Base-by-base conservation (phyloP, 495 filamentous ascomycete genomes). In the Penicillium malachiteum region DNA sequence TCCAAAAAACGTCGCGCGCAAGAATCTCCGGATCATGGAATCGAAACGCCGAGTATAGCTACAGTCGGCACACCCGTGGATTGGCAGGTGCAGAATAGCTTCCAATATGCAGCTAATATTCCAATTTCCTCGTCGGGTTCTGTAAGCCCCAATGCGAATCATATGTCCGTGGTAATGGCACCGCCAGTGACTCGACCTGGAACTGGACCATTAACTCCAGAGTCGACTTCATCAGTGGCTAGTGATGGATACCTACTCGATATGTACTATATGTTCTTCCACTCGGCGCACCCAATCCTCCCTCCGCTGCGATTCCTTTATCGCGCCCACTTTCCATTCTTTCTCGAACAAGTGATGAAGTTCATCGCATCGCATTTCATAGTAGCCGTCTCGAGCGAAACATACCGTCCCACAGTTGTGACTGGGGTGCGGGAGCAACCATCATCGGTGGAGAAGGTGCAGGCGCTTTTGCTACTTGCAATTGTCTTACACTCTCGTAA, bases 401-500 rank as follows among this genome's bases (percentile, higher is more conserved):
- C 60, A 11, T 78, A 78, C 52, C 71, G 76, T 31, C 72, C 70
- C 3, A 68, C 59, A 5, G 70, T 76, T 1, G 64, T 75, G 46
- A 35, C 66, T 30, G 58, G 52, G 18, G 73, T 77, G 6, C 60
- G 60, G 49, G 68, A 73, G 8, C 73, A 77, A 49, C 56, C 64
- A n/a, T 26, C 54, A 7, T 59, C 66, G 2, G 54, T 74, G 1
- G 74, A 78, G 46, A 78, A 77, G 52, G 82, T 95, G 3, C 92
- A 96, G 70, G 87, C 90, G 0, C 76, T 92, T 58, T 67, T 96
- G 44, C 74, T 96, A 12, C 78, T 90, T 38, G 81, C 91, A 8
- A 85, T 95, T 59, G 89, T 87, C 2, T 77, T 95, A 16, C 88
- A 96, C 65, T 88, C 87, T 17, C 81, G 79, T 48, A 87, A 87